Conservation (phyloP, 2,329 filamentous ascomycete genomes). For the Xylaria sp. region DNA sequence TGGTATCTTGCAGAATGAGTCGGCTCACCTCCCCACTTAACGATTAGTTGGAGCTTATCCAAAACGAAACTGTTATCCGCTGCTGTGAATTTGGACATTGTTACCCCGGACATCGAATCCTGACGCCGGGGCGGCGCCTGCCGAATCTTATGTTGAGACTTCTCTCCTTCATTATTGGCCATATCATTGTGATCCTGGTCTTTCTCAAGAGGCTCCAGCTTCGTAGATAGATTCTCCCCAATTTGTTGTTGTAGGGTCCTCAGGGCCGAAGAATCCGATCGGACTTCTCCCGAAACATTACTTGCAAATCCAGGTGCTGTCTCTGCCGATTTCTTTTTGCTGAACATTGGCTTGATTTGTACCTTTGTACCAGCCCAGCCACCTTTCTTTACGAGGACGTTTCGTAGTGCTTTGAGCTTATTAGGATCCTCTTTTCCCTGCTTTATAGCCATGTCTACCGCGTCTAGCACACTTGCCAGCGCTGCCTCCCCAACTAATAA, state of each 20-base stretch:
- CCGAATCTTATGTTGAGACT: slow-evolving; percentile 49
- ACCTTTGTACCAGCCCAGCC: slow-evolving; percentile 96
- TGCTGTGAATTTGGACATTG: slow-evolving; percentile 92
- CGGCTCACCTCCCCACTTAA: slow-evolving; percentile 98
- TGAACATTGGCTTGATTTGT: slow-evolving; percentile 99
- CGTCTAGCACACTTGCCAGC: slow-evolving; percentile 86
- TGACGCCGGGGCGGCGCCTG: slow-evolving; percentile 68
- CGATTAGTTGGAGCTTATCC: slow-evolving; percentile 96
- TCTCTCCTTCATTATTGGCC: slow-evolving; percentile 37
- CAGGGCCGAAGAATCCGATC: slow-evolving; percentile 48
- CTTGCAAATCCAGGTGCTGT: slow-evolving; percentile 47
- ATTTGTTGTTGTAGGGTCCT: slow-evolving; percentile 43
- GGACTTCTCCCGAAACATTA: slow-evolving; percentile 52
- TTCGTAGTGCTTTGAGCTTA: slow-evolving; percentile 87
- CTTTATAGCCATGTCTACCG: slow-evolving; percentile 82
- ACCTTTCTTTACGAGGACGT: slow-evolving; percentile 91
- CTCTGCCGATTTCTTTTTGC: slow-evolving; percentile 81
- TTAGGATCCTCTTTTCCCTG: slow-evolving; percentile 84
- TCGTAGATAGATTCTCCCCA: slow-evolving; percentile 41
- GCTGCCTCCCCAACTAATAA: slow-evolving; percentile 92
- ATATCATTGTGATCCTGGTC: slow-evolving; percentile 36
- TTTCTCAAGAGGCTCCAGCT: slow-evolving; percentile 37
- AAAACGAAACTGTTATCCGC: slow-evolving; percentile 92
- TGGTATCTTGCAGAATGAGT: slow-evolving; percentile 98
- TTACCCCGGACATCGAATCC: slow-evolving; percentile 89